Evolutionary conservation across 345 rosid species (phyloP), one percentile per base, ranked within the genome.

Genomic region (Populus tremula): DNA sequence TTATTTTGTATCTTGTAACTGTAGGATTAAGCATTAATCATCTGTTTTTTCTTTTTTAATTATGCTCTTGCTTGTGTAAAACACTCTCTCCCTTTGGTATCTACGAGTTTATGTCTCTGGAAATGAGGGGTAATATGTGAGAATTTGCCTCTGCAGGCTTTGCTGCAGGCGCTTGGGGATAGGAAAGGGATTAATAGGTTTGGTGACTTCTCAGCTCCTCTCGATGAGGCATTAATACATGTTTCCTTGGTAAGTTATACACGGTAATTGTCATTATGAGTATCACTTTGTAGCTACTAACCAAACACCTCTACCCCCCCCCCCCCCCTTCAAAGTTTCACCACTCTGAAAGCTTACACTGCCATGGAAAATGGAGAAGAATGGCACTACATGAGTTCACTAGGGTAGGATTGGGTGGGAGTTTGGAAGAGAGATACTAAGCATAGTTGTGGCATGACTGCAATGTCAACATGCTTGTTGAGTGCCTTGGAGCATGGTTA

Each of bases 181-280:
- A 86, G 95, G 78, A 91, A 91, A 85, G 99, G 97, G 73, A 93
- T 96, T 70, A 84, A 91, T 68, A 90, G 97, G n/a, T 92, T 93
- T 33, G 97, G 98, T 27, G 94, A 93, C 81, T 96, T 92, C 82
- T 87, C 97, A 18, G 97, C 97, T 83, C 95, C 99, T 65, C 97
- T 92, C 66, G 99, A 93, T 83, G 98, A 93, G 86, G 98, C 97
- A 29, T 82, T 92, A 53, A 75, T 91, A 74, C 98, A 92, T 84
- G 98, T 92, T 82, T 84, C 94, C 6, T 78, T 90, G 97, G 99
- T 91, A 87, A 74, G 66, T 50, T 71, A 4, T 64, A 21, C 45
- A 14, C 18, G 0, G 0, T 41, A 16, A 20, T 43, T 63, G 12
- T 70, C 29, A 41, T 65, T 27, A 41, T 59, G n/a, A 23, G n/a